Percentiles rank a stretch among this genome's conserved stretches.
Evolutionary conservation across 257 asterid species (phyloP).

Genomic region (Buddleja alternifolia): DNA sequence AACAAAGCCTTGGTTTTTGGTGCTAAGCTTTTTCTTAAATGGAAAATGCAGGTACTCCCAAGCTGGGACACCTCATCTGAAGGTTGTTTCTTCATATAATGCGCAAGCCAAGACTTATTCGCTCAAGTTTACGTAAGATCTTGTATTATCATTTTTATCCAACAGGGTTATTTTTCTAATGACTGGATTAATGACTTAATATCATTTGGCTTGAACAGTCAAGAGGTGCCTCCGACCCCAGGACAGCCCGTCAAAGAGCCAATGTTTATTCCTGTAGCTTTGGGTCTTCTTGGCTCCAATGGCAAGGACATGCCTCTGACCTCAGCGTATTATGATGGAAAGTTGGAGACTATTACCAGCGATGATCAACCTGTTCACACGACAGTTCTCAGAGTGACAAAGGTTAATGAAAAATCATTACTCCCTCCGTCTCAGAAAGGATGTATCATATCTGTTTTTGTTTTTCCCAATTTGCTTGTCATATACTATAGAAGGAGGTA

Average conservation of each 20-base stretch:
- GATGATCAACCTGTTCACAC: slow-evolving; percentile 47
- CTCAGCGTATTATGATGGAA: slow-evolving; percentile 56
- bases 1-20: slow-evolving; percentile 2
- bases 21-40: slow-evolving; percentile 21
- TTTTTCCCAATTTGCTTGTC: too few relatives aligned
- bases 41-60: slow-evolving; percentile 83
- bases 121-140: slow-evolving; percentile 76
- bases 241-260: slow-evolving; percentile 89
- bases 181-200: slow-evolving; percentile 21
- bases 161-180: neutral
- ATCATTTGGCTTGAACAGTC: slow-evolving; percentile 64
- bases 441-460: too few relatives aligned
- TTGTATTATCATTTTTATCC: slow-evolving; percentile 16
- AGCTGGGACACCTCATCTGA: slow-evolving; percentile 93
- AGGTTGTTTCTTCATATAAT: slow-evolving; percentile 62
- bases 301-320: slow-evolving; percentile 79
- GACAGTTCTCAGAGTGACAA: slow-evolving; percentile 66
- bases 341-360: slow-evolving; percentile 45
- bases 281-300: slow-evolving; percentile 69
- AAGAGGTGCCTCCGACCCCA: slow-evolving; percentile 90
- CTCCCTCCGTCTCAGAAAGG: neutral
- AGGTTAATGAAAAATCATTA: slow-evolving; percentile 48
- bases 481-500: too few relatives aligned
- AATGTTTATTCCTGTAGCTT: slow-evolving; percentile 75
- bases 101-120: slow-evolving; percentile 65